phyloP scores from a whole-genome alignment of 73 alveolate species.

The Paramecium primaurelia region DNA sequence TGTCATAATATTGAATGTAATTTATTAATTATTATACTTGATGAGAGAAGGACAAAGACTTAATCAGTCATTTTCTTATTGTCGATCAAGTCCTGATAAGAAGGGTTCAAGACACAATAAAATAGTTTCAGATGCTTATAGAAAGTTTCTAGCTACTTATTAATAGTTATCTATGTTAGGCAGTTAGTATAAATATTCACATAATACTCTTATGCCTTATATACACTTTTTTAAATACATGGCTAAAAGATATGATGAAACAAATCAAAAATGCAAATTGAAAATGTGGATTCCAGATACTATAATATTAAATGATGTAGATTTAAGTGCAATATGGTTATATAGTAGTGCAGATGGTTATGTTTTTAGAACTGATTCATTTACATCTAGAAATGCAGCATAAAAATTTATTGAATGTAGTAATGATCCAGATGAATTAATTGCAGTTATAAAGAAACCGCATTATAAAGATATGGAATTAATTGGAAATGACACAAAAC shows the following conservation, averaged over 20 bases:
- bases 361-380: conserved; percentile 89
- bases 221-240: conserved; percentile 51
- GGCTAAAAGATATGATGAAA: conserved; percentile 67
- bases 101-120: background rate
- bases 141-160: background rate
- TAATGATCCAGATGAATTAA: conserved; percentile 72
- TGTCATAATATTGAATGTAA: background rate
- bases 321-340: conserved; percentile 88
- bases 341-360: conserved; percentile 92
- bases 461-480: conserved; percentile 58
- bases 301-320: conserved; percentile 88
- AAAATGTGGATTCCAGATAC: conserved; percentile 95
- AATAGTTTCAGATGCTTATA: background rate
- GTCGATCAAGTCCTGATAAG: background rate
- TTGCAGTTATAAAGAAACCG: conserved; percentile 73
- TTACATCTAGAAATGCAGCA: conserved; percentile 70
- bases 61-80: background rate
- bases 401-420: conserved; percentile 69
- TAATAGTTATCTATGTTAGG: conserved; percentile 41
- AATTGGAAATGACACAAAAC: conserved; percentile 63
- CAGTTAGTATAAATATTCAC: conserved; percentile 47
- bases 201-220: conserved; percentile 54
- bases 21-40: background rate
- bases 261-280: conserved; percentile 70
- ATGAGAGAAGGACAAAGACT: background rate